Evolutionary conservation across 345 rosid genomes (phyloP), one percentile per base, ranked within the genome.

Genomic region (Lepidium didymum): DNA sequence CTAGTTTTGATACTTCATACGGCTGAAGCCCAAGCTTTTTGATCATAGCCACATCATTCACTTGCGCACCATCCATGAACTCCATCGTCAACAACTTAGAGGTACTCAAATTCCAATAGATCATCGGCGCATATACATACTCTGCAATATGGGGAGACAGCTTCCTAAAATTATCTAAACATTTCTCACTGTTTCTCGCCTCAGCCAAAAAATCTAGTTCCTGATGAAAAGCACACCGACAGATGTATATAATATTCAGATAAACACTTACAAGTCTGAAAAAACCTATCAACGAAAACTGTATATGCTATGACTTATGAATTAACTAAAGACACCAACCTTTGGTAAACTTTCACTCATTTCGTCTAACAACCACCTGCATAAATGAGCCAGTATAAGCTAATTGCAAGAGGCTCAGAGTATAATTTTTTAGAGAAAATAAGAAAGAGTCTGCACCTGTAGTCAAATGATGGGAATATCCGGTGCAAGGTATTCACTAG

Each of bases 301-400:
- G n/a, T 2, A 59, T 16, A 49, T 23, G 42, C 36, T 34, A 35
- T 50, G 18, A 67, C 23, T 60, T 15, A 35, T 51, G 25, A 67
- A 52, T 60, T 13, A 43, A 27, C 44, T 44, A 42, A 59, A 76
- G 68, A 51, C 73, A 80, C 89, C 81, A 73, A 78, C 99, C 96
- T 89, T 89, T 54, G 96, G 97, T 77, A 94, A 45, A 78, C 96
- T 89, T 79, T 94, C 97, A 68, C 74, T 62, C 68, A 94, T 86
- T 85, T 94, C 99, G 53, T 82, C 97, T 61, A 89, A 72, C 83
- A 94, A 76, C 97, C 99, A 94, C 85, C 97, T 87, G 82, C 79
- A 72, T 16, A 40, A 64, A 61, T 37, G 72, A 84, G 65, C 55
- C 67, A 73, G 68, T 64, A 57, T 74, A 79, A 58, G 51, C 58